Evolutionary conservation across 2,329 filamentous ascomycete species (phyloP).

Genomic region (Nemania sp.): DNA sequence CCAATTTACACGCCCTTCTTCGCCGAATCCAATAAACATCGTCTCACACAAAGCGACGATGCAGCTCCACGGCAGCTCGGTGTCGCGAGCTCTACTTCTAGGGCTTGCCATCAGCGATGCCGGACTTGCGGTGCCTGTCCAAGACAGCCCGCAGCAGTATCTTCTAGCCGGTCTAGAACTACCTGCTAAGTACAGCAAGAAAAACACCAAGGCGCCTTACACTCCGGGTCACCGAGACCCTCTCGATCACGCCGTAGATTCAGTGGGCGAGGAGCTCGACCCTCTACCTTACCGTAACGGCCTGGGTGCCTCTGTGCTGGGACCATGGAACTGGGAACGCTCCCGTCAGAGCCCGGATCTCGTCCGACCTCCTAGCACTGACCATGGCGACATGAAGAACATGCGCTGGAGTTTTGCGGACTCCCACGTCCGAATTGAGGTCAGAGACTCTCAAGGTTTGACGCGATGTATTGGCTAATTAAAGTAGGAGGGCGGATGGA

Average conservation of each 20-base stretch:
- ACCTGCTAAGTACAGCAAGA: slow-evolving; percentile 47
- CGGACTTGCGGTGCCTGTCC: slow-evolving; percentile 36
- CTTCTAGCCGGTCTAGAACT: slow-evolving; percentile 54
- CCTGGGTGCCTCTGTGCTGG: slow-evolving; percentile 66
- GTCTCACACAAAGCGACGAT: slow-evolving; percentile 12
- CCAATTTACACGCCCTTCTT: not conserved
- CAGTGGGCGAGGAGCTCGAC: slow-evolving; percentile 61
- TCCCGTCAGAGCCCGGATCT: slow-evolving; percentile 72
- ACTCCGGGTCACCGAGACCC: slow-evolving; percentile 63
- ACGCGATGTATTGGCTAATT: not conserved
- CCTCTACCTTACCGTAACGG: slow-evolving; percentile 68
- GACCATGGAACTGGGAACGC: slow-evolving; percentile 69
- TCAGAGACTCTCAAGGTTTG: slow-evolving; percentile 36
- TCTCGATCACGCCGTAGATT: slow-evolving; percentile 64
- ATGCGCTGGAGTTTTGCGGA: slow-evolving; percentile 74
- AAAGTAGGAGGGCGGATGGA: slow-evolving; percentile 72
- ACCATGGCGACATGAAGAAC: slow-evolving; percentile 70
- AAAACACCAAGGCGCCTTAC: slow-evolving; percentile 55
- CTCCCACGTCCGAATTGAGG: slow-evolving; percentile 66
- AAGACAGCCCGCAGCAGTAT: slow-evolving; percentile 59
- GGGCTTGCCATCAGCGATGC: slow-evolving; percentile 33
- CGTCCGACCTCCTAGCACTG: slow-evolving; percentile 71
- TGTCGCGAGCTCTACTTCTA: slow-evolving; percentile 30
- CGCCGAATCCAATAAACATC: not conserved
- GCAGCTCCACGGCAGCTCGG: slow-evolving; percentile 24